Evolutionary conservation across 2,329 filamentous ascomycete species (phyloP), one percentile per base, ranked within the genome.

Genomic region (Aspergillus carbonarius): DNA sequence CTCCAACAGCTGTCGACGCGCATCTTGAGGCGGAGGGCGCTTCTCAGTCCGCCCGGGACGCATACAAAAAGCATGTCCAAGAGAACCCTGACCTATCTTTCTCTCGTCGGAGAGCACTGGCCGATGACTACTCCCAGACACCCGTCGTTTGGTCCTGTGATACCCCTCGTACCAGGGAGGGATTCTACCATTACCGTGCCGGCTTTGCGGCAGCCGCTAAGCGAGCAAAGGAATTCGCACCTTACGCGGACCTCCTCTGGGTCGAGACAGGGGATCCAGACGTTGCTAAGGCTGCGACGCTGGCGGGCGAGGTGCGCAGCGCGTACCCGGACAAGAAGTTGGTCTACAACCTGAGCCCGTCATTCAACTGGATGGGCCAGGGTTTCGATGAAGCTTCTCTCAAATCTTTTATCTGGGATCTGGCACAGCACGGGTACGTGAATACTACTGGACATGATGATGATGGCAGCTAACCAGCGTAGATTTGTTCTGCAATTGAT

Each of bases 281-380:
- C 65, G 91, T 98, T 10, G 76, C 85, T 52, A 90, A 96, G 34
- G 92, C 91, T 0, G 81, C 84, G 3, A 81, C 83, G 52, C 92
- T 99, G 53, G 91, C 90, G 12, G 83, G 84, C 10, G 85, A 92
- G 47, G 95, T 99, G 60, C 86, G 90, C 55, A 77, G 80, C 0
- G 80, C 78, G 3, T 81, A 85, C 68, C 91, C 92, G 0, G 87
- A 85, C 60, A 98, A 98, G 83, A 90, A 91, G 35, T 84, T 99
- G 23, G 93, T 98, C 0, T 99, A 99, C 80, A 99, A 99, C 79
- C 84, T 99, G 1, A 93, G 89, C 4, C 95, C 95, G 1, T 96
- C 91, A 8, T 99, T 99, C 84, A 98, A 99, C 82, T 99, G 95
- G 95, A 95, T 96, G 86, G 87, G 87, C 10, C 93, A 98, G 73